Evolutionary conservation across 305 asterid genomes (phyloP), one percentile per base, ranked within the genome.

Genomic region (Fraxinus platypoda): DNA sequence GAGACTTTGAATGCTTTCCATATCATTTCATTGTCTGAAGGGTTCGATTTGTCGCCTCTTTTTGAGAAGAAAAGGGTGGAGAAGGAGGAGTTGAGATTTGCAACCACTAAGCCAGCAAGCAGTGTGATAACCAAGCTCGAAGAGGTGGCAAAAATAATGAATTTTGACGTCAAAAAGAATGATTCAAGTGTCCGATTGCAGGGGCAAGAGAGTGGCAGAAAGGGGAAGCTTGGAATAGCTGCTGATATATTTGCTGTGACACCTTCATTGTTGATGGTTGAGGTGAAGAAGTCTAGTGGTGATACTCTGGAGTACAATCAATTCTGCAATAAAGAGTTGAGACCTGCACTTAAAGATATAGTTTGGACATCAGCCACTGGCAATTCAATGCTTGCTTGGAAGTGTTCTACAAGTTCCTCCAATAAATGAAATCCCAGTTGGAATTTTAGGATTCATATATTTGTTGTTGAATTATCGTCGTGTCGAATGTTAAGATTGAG

Each of bases 291-390:
- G 57, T 80, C 97, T 8, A 94, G 95, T 76, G 99, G 99, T 1
- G 99, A 95, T 82, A 95, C 97, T 0, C 54, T 95, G 87, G 98
- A 95, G 88, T 95, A 88, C 85, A 90, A 91, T 23, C 91, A 90
- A 62, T 95, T 95, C 93, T 95, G 97, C 94, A 91, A 86, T 78
- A 89, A 92, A 8, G 95, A 95, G 89, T 97, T 95, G 5, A 81
- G 92, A 68, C 98, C 98, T 11, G 97, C 99, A 70, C 94, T 95
- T n/a, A 89, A 95, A 74, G 98, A 94, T 17, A 89, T 95, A 33
- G 87, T 85, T 0, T 95, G 99, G 98, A 93, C 91, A 1, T 84
- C 97, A 0, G n/a, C 93, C 1, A 73, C 87, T 30, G 92, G 82
- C 43, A 78, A 82, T 62, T 80, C 92, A 0, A 46, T 79, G 73